Conservation (phyloP, 2,329 filamentous ascomycete genomes). For the Trichophaea hybrida region DNA sequence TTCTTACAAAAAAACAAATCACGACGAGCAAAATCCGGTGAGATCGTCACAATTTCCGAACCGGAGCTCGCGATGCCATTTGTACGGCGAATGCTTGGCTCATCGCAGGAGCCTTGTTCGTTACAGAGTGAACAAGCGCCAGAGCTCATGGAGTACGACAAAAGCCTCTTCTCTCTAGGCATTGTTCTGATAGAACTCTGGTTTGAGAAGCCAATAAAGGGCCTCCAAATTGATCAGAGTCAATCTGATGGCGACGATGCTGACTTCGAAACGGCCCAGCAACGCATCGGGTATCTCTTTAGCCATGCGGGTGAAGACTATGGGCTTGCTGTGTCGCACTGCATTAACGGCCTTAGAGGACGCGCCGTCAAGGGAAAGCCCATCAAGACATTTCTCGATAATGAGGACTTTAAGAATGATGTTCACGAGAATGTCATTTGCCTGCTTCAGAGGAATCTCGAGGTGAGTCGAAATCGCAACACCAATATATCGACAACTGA, state of each 20-base stretch:
- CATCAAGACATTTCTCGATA: not conserved
- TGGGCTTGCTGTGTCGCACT: conserved; percentile 29
- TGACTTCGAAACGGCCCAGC: conserved; percentile 5
- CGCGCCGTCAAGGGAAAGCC: too few species aligned
- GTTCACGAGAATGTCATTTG: not conserved
- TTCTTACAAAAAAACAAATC: conserved; percentile 2
- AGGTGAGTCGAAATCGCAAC: not conserved
- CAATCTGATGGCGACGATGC: not conserved
- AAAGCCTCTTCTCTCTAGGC: conserved; percentile 11
- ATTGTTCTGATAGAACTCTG: conserved; percentile 31
- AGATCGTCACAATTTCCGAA: not conserved
- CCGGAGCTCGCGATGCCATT: not conserved
- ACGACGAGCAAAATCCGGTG: not conserved
- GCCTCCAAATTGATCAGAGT: not conserved
- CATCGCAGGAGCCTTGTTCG: not conserved
- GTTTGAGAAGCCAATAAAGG: conserved; percentile 25
- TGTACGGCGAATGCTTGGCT: not conserved
- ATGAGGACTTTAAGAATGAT: not conserved
- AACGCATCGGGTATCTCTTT: conserved; percentile 13
- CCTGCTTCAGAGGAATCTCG: not conserved
- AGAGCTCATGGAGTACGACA: not conserved
- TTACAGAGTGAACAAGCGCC: not conserved
- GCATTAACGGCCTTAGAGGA: conserved; percentile 24
- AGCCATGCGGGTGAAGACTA: conserved; percentile 28
- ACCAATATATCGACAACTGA: too few species aligned